Evolutionary conservation across 257 asterid species (phyloP).

Genomic region (Primulina tabacum): DNA sequence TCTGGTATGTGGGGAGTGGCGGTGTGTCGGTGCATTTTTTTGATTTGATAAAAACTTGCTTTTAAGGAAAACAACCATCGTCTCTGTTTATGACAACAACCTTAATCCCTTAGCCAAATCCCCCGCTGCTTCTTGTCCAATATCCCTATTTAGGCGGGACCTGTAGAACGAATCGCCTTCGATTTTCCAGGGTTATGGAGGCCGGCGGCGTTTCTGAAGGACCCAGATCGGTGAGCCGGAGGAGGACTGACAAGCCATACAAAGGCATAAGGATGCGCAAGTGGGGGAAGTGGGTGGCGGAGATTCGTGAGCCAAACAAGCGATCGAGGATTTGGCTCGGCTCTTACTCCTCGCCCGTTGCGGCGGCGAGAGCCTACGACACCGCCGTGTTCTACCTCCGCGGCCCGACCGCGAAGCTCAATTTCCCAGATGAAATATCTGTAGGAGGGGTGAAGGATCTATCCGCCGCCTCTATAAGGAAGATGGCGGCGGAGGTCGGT

Average conservation of each 20-base stretch:
- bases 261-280: slow-evolving; percentile 59
- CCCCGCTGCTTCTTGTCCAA: slow-evolving; percentile 22
- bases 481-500: slow-evolving; percentile 52
- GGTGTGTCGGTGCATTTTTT: slow-evolving; percentile 45
- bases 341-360: slow-evolving; percentile 44
- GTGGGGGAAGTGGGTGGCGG: slow-evolving; percentile 67
- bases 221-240: slow-evolving; percentile 25
- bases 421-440: slow-evolving; percentile 37
- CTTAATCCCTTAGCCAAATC: slow-evolving; percentile 19
- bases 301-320: slow-evolving; percentile 54
- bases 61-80: slow-evolving; percentile 15
- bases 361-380: slow-evolving; percentile 59
- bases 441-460: slow-evolving; percentile 28
- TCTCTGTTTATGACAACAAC: slow-evolving; percentile 14
- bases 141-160: slow-evolving; percentile 20
- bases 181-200: slow-evolving; percentile 14
- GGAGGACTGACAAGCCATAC: slow-evolving; percentile 35
- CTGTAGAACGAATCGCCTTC: slow-evolving; percentile 1
- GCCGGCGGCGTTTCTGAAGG: slow-evolving; percentile 9
- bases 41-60: neutral
- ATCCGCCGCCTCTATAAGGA: slow-evolving; percentile 46
- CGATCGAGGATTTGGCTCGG: slow-evolving; percentile 56
- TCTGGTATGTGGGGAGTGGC: slow-evolving; percentile 10
- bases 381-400: slow-evolving; percentile 51
- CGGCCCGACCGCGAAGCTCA: slow-evolving; percentile 48